phyloP scores from a whole-genome alignment of 1,284 basidiomycete genomes.

The Microbotryum saponariae region DNA sequence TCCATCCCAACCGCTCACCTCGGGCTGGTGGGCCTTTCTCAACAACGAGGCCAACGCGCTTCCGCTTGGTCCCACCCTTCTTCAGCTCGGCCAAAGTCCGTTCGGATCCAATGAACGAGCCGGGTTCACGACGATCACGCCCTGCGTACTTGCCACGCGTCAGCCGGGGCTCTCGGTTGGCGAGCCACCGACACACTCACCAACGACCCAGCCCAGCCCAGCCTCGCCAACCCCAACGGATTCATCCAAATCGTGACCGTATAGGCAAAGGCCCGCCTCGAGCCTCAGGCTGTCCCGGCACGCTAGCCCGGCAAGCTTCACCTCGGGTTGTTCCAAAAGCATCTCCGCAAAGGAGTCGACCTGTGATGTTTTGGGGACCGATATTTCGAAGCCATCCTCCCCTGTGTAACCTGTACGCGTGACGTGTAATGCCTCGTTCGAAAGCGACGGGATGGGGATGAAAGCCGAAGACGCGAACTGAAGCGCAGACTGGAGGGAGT shows the following conservation, averaged over 20 bases:
- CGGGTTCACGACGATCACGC: conserved; percentile 64
- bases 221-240: conserved; percentile 72
- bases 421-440: conserved; percentile 64
- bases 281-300: conserved; percentile 87
- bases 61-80: conserved; percentile 60
- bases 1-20: conserved; percentile 32
- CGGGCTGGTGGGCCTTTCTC: conserved; percentile 75
- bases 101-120: conserved; percentile 72
- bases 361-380: conserved; percentile 8
- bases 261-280: conserved; percentile 97
- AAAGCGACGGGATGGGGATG: conserved; percentile 59
- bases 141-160: conserved; percentile 43
- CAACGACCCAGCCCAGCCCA: conserved; percentile 84
- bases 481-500: conserved; percentile 56
- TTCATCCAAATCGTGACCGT: conserved; percentile 90
- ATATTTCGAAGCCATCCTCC: conserved; percentile 93
- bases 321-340: conserved; percentile 45
- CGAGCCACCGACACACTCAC: conserved; percentile 44
- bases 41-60: conserved; percentile 76
- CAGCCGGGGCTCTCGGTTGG: background rate
- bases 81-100: conserved; percentile 72
- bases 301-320: conserved; percentile 82
- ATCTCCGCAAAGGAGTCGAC: conserved; percentile 16
- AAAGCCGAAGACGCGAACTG: conserved; percentile 75
- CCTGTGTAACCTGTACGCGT: conserved; percentile 97